phyloP scores from a whole-genome alignment of 441 rosid genomes.

The Pelargonium exstipulatum region DNA sequence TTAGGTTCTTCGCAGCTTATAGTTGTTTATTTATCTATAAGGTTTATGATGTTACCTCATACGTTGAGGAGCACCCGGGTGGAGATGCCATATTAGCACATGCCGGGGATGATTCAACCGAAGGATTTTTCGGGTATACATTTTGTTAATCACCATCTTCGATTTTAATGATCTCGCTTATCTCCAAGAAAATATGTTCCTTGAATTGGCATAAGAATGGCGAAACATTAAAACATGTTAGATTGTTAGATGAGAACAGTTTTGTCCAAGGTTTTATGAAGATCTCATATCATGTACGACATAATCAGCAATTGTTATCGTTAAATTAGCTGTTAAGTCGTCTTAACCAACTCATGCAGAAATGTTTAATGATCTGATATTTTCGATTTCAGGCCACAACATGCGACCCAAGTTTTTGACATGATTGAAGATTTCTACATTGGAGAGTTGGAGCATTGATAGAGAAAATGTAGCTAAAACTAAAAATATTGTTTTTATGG shows the following conservation, averaged over 20 bases:
- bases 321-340: neutral
- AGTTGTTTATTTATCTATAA: slow-evolving; percentile 16
- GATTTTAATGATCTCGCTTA: neutral
- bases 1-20: neutral
- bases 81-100: slow-evolving; percentile 86
- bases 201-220: neutral
- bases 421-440: slow-evolving; percentile 86
- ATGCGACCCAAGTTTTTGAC: slow-evolving; percentile 70
- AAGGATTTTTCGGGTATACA: slow-evolving; percentile 80
- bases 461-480: slow-evolving; percentile 2
- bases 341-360: neutral
- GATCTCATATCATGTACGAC: too few species aligned
- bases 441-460: slow-evolving; percentile 51
- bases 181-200: neutral
- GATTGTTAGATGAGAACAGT: too few species aligned
- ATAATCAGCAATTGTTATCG: too few species aligned
- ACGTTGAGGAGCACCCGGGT: slow-evolving; percentile 95
- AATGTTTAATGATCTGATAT: neutral
- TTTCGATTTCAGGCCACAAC: slow-evolving; percentile 60
- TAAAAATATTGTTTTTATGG: neutral
- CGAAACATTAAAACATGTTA: neutral
- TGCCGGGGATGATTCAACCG: slow-evolving; percentile 92
- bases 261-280: too few species aligned
- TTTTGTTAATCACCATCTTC: slow-evolving; percentile 4
- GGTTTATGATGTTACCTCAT: slow-evolving; percentile 86